phyloP scores from a whole-genome alignment of 805 yeast species.

The Candida oleophila region DNA sequence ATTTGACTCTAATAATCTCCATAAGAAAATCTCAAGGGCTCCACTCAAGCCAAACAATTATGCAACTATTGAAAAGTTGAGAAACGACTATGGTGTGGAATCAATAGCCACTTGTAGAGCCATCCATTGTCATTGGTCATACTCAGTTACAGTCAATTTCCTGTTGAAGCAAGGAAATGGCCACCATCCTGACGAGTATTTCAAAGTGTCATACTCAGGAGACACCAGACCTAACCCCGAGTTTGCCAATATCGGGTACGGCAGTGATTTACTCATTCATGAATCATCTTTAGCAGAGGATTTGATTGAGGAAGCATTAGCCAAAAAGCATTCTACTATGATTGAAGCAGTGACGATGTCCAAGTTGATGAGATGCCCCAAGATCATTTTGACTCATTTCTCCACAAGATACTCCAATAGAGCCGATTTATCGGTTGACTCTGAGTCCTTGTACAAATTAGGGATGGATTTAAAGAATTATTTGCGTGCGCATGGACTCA shows the following conservation, averaged over 20 bases:
- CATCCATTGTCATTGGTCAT: constrained; percentile 80
- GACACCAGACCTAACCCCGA: constrained; percentile 82
- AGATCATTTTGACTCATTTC: constrained; percentile 83
- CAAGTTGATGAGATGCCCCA: constrained; percentile 66
- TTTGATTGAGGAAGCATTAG: constrained; percentile 70
- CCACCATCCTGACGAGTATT: constrained; percentile 26
- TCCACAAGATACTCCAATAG: constrained; percentile 72
- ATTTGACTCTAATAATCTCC: constrained; percentile 11
- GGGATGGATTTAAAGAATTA: constrained; percentile 26
- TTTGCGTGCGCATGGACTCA: constrained; percentile 19
- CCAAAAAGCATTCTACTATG: constrained; percentile 84
- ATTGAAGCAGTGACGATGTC: constrained; percentile 80
- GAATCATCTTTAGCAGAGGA: constrained; percentile 91
- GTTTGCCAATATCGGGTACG: constrained; percentile 65
- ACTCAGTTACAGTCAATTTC: constrained; percentile 56
- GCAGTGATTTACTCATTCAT: constrained; percentile 78
- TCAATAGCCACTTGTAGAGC: constrained; percentile 68
- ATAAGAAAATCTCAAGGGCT: constrained; percentile 17
- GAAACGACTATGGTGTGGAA: constrained; percentile 40
- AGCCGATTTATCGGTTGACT: constrained; percentile 26
- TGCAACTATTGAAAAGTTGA: constrained; percentile 32
- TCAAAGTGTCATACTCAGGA: constrained; percentile 86
- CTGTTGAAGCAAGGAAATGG: constrained; percentile 27
- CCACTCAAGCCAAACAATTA: constrained; percentile 26
- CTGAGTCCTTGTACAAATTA: constrained; percentile 19